Evolutionary conservation across 306 rosid genomes (phyloP).

Genomic region (Mucuna pruriens): DNA sequence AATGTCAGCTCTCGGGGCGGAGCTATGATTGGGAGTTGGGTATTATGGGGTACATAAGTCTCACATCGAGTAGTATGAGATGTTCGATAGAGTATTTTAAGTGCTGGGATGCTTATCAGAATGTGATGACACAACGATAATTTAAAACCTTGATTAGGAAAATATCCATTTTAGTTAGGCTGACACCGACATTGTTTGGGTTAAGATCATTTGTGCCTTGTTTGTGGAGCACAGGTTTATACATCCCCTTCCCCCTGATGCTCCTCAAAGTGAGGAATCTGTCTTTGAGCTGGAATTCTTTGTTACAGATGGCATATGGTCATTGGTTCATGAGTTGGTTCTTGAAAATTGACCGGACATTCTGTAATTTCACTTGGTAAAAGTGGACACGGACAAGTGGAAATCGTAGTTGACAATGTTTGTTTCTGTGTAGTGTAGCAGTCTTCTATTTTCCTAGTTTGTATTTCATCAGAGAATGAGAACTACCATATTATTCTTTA

Average conservation of each 20-base stretch:
- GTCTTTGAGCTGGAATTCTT: background rate
- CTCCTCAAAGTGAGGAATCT: conserved; percentile 10
- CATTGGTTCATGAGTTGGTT: background rate
- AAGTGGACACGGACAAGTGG: background rate
- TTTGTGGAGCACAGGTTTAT: background rate
- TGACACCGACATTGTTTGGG: background rate
- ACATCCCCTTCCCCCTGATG: too few species aligned
- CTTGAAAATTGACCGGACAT: background rate
- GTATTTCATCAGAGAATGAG: background rate
- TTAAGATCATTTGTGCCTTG: background rate
- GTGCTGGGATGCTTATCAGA: too few species aligned
- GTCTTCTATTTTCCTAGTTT: background rate
- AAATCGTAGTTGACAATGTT: conserved; percentile 14
- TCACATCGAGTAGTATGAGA: too few species aligned
- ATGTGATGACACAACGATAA: too few species aligned
- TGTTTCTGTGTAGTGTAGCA: background rate
- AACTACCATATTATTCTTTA: conserved; percentile 3
- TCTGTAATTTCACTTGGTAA: background rate
- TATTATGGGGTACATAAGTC: too few species aligned
- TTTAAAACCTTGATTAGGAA: too few species aligned
- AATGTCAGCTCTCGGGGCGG: too few species aligned
- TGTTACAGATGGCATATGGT: background rate
- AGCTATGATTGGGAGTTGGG: too few species aligned
- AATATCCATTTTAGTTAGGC: background rate
- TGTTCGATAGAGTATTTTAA: too few species aligned